Evolutionary conservation across 108 stramenopile genomes (phyloP), one percentile per base, ranked within the genome.

Genomic region (Cyclostephanos invisitatus): DNA sequence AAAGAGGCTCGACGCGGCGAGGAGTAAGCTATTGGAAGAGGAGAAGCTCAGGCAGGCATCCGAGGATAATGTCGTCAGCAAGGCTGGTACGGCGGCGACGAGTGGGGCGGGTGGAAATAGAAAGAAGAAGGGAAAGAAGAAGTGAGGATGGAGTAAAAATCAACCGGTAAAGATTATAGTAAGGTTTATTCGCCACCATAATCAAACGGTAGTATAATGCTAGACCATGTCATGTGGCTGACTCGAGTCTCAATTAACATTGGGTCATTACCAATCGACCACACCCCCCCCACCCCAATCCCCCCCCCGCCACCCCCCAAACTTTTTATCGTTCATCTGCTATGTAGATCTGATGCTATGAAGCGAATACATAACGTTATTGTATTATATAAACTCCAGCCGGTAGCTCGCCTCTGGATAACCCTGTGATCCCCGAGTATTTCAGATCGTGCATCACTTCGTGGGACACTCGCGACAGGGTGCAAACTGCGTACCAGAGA

Each of bases 51-150:
- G n/a, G n/a, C n/a, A 59, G 46, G 32, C 57, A 59, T 53, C 29
- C 20, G 25, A 72, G 32, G 44, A 59, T 32, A 69, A 68, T 1
- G 17, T 37, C 46, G 59, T 49, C 66, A 70, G 17, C 20, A 64
- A 27, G 44, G 22, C 62, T 20, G 62, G 64, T 17, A 42, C 32
- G 7, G 50, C 32, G 7, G 50, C 48, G 32, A 50, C 44, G 25
- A 48, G 27, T 14, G 50, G 50, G 38, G 64, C 36, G 0, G 75
- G 68, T 12, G 71, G 73, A 11, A 51, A 53, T 55, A 28, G 61
- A 29, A 80, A 80, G 36, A 75, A 75, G 62, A 80, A 80, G 44
- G 74, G 74, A 15, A 80, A 76, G 72, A 75, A 71, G 70, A 68
- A 67, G 62, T 70, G n/a, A n/a, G n/a, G n/a, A n/a, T n/a, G n/a